phyloP scores from a whole-genome alignment of 371 early-diverging fungal genomes.

The Lichtheimia hyalospora region DNA sequence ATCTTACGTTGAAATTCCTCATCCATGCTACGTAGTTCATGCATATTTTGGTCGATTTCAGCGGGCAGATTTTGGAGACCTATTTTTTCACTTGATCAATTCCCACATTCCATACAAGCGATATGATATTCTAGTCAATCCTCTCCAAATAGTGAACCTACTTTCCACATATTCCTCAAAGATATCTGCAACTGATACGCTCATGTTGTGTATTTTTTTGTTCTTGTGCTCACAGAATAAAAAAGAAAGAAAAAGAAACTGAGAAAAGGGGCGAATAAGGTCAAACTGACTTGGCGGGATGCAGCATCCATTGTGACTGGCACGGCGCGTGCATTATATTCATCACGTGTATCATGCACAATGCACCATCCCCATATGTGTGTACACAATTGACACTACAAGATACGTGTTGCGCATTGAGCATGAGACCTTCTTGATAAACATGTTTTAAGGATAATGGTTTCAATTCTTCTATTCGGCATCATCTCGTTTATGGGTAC shows the following conservation, averaged over 20 bases:
- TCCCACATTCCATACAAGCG: neutral
- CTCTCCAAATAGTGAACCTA: constrained; percentile 13
- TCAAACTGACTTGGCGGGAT: too few relatives aligned
- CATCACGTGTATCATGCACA: too few relatives aligned
- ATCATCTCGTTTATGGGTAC: too few relatives aligned
- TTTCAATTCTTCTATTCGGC: too few relatives aligned
- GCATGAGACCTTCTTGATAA: too few relatives aligned
- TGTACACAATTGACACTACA: too few relatives aligned
- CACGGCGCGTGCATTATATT: too few relatives aligned
- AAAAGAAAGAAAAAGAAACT: neutral
- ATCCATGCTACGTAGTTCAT: constrained; percentile 53
- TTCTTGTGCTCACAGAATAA: neutral
- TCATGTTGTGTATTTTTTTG: constrained; percentile 28
- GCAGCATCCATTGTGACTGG: too few relatives aligned
- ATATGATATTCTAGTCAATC: neutral
- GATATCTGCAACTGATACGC: constrained; percentile 45
- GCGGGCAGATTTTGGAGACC: constrained; percentile 50
- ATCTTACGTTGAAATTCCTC: constrained; percentile 52
- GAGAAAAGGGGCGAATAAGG: neutral
- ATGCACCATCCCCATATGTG: too few relatives aligned
- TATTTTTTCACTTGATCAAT: constrained; percentile 7
- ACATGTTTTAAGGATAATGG: too few relatives aligned
- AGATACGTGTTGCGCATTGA: too few relatives aligned
- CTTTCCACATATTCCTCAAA: constrained; percentile 58
- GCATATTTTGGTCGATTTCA: constrained; percentile 57